Evolutionary conservation across 164 flowering plant genomes (phyloP), one percentile per base, ranked within the genome.

Genomic region (Kalanchoe fedtschenkoi): DNA sequence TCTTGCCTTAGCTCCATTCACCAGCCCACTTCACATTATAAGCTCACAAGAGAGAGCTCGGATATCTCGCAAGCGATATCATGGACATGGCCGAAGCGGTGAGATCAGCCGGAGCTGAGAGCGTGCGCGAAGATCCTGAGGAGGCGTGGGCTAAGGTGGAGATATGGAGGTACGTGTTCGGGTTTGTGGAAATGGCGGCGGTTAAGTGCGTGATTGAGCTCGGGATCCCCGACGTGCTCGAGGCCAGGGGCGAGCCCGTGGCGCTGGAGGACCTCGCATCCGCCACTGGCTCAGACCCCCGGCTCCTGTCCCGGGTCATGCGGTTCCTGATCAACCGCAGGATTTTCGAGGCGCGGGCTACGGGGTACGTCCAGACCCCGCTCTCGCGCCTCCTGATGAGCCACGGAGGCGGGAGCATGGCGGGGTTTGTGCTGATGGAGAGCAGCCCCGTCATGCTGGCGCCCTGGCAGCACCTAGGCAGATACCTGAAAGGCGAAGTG

Each of bases 171-270:
- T 81, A 74, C 32, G 66, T 70, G 1, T 75, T 80, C 8, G 89
- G 86, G 29, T 84, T 75, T 57, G 34, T 58, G 0, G 77, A 83
- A 29, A 74, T 75, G 69, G 85, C 82, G 0, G 79, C 68, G 0
- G 74, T 78, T 24, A 84, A 80, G 64, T 87, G 93, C 34, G 88
- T 82, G 59, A 77, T 84, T 9, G 85, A 84, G 66, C 80, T 87
- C 0, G 77, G 79, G 4, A 75, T 87, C 24, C 69, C 86, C 2
- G 89, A 87, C 10, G 72, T 41, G 42, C 19, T 87, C n/a, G 81
- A 78, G 17, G 22, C 30, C 11, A 66, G 32, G 32, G 72, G 66
- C 0, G 33, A 43, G 19, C 76, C 85, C 38, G 65, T 84, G 66
- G 65, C 88, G 0, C 70, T 84, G 16, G 14, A 71, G 6, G 72